A percentile compares a stretch with the other conserved stretches of the same genome.
Conservation (phyloP, 169 alveolate species). For the Plasmodium falciparum region DNA sequence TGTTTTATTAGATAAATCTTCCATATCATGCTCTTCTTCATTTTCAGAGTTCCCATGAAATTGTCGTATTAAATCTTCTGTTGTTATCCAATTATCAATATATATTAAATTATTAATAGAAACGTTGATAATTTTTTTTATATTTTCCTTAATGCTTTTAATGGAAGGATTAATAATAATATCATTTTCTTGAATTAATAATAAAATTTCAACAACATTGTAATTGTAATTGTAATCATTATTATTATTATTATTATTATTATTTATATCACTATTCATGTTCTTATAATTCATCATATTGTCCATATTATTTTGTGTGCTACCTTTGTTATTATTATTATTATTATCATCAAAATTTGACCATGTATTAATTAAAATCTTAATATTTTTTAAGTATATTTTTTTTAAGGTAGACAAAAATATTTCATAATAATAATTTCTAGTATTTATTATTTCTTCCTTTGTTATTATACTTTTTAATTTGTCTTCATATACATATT, state of each 20-base stretch:
- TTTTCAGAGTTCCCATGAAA: conserved; percentile 23
- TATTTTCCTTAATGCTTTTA: conserved; percentile 51
- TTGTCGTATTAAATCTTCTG: conserved; percentile 43
- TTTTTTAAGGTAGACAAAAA: conserved; percentile 33
- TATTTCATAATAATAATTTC: conserved; percentile 64
- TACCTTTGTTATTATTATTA: neutral
- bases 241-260: no score
- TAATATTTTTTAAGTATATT: conserved; percentile 66
- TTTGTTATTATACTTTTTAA: conserved; percentile 52
- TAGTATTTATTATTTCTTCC: conserved; percentile 45
- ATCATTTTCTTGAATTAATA: conserved; percentile 53
- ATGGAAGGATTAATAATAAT: conserved; percentile 75
- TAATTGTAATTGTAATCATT: no score
- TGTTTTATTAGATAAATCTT: neutral
- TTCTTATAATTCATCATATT: no score
- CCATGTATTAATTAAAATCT: conserved; percentile 49
- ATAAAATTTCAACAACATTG: conserved; percentile 54
- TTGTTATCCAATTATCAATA: conserved; percentile 73
- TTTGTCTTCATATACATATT: conserved; percentile 69
- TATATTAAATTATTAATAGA: conserved; percentile 70
- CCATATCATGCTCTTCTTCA: neutral
- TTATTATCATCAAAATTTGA: conserved; percentile 20
- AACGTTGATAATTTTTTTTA: conserved; percentile 69
- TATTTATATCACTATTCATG: no score
- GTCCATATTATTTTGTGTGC: neutral